Evolutionary conservation across 805 yeast species (phyloP).

Genomic region (Lipomyces lipofer): DNA sequence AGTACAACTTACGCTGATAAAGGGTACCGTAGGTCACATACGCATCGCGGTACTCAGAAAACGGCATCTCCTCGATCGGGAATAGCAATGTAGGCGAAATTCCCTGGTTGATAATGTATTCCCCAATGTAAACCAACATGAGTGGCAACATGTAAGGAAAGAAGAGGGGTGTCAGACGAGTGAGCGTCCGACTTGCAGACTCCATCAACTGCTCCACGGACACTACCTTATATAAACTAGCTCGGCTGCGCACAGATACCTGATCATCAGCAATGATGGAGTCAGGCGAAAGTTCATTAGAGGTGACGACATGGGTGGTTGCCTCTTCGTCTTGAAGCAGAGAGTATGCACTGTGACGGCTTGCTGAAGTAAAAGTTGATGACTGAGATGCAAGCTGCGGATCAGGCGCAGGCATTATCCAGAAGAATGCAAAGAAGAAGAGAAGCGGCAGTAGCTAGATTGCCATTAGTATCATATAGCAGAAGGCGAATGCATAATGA

Average conservation of each 20-base stretch:
- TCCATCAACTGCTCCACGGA: conserved; percentile 15
- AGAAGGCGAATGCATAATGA: too few relatives aligned
- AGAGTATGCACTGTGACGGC: conserved; percentile 3
- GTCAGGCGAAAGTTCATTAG: neutral
- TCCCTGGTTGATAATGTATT: conserved; percentile 89
- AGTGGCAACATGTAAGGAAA: conserved; percentile 75
- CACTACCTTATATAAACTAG: conserved; percentile 5
- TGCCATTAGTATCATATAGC: neutral
- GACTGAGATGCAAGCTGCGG: conserved; percentile 23
- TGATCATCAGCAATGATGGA: conserved; percentile 1
- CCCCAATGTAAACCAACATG: conserved; percentile 78
- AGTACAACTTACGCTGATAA: conserved; percentile 55
- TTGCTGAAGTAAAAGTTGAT: conserved; percentile 8
- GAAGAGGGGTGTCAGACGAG: conserved; percentile 36
- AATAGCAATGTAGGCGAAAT: conserved; percentile 84
- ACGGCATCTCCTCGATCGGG: conserved; percentile 70
- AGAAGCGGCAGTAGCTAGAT: conserved; percentile 40
- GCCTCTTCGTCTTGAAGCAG: conserved; percentile 10
- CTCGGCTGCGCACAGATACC: conserved; percentile 9
- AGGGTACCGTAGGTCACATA: conserved; percentile 89
- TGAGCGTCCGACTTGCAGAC: conserved; percentile 28
- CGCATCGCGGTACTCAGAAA: conserved; percentile 71
- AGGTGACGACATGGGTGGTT: neutral
- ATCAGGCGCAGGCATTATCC: conserved; percentile 38
- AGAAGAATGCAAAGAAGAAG: conserved; percentile 36